Percentiles rank a stretch among this genome's conserved stretches.
phyloP scores from a whole-genome alignment of 129 eudicot species.

The Ambrosia trifida region DNA sequence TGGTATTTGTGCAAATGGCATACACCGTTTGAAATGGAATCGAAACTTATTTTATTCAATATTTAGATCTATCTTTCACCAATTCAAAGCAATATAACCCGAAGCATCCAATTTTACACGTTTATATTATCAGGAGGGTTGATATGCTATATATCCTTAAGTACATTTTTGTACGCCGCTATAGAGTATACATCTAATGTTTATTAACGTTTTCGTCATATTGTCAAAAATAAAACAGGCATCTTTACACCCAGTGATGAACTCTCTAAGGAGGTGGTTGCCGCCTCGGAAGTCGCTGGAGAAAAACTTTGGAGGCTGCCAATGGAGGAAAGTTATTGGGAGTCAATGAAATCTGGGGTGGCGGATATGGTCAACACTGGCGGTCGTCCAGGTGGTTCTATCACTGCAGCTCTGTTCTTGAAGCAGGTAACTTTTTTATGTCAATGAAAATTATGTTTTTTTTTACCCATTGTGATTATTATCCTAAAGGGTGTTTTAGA shows the following conservation, averaged over 20 bases:
- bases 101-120: conserved; percentile 4
- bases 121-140: no score
- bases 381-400: conserved; percentile 85
- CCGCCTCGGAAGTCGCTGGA: conserved; percentile 79
- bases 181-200: neutral
- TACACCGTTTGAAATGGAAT: conserved; percentile 3
- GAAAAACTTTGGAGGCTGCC: conserved; percentile 99
- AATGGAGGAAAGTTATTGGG: conserved; percentile 97
- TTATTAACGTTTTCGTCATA: neutral
- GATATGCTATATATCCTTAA: no score
- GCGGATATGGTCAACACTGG: conserved; percentile 99
- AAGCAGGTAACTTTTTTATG: conserved; percentile 61
- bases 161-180: conserved; percentile 13
- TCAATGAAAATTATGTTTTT: neutral
- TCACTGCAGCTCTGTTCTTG: conserved; percentile 95
- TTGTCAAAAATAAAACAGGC: conserved; percentile 44
- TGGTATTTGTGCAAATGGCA: neutral
- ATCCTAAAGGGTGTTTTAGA: conserved; percentile 6
- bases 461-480: no score
- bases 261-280: conserved; percentile 75
- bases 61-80: neutral
- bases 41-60: neutral
- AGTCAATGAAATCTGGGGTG: conserved; percentile 89
- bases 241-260: conserved; percentile 91
- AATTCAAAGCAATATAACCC: no score